These are phyloP conservation scores for Plantago lanceolata DNA, from an alignment of 305 asterid genomes.

Conservation along the genomic window DNA sequence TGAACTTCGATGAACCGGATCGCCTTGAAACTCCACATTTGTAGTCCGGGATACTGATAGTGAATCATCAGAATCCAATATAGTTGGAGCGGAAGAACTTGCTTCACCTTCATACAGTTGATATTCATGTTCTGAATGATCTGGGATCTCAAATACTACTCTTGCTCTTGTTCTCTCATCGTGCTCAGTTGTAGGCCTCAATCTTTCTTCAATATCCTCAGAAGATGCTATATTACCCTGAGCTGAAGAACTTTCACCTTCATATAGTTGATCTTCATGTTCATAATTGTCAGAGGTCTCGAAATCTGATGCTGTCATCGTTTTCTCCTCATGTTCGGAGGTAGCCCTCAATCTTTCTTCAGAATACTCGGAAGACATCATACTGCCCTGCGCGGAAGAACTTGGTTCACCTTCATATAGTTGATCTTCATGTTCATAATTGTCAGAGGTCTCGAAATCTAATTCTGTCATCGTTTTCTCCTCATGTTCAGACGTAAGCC, in stretches of 20 bases:
- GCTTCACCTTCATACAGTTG: too few relatives aligned
- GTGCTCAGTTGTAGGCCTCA: neutral
- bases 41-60: constrained; percentile 17
- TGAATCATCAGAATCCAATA: constrained; percentile 20
- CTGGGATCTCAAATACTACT: constrained; percentile 7
- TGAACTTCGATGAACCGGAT: constrained; percentile 26
- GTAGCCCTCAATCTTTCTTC: constrained; percentile 8
- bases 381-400: constrained; percentile 12
- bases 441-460: constrained; percentile 14
- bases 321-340: constrained; percentile 7
- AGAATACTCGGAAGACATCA: constrained; percentile 9
- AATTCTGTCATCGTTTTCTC: constrained; percentile 3
- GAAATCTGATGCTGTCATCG: constrained; percentile 5
- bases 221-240: neutral
- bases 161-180: constrained; percentile 1
- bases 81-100: constrained; percentile 10
- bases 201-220: constrained; percentile 16
- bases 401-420: neutral
- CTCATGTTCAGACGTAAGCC: constrained; percentile 8
- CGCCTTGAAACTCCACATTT: constrained; percentile 24
- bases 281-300: constrained; percentile 21
- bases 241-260: constrained; percentile 19
- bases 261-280: constrained; percentile 3
- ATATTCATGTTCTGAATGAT: constrained; percentile 8
- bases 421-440: constrained; percentile 12